Conservation (phyloP, 129 eudicot species). For the Helichrysum umbraculigerum region DNA sequence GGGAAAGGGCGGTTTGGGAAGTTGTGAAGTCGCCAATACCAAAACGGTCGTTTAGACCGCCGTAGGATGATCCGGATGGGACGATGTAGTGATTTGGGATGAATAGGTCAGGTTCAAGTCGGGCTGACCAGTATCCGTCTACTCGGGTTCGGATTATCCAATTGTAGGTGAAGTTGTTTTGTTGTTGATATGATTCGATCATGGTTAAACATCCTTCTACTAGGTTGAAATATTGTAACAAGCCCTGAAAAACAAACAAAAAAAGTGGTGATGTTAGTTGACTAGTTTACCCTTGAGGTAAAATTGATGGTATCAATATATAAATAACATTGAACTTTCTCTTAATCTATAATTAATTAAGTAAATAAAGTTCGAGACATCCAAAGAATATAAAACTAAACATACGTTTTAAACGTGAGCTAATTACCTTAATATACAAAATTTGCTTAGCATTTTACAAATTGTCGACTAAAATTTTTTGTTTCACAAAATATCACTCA, state of each 20-base stretch:
- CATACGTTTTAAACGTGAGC: too few relatives aligned
- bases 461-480: too few relatives aligned
- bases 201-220: slow-evolving; percentile 85
- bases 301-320: neutral
- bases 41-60: slow-evolving; percentile 86
- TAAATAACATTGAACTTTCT: neutral
- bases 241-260: slow-evolving; percentile 55
- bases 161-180: slow-evolving; percentile 73
- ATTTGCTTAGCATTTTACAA: too few relatives aligned
- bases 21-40: slow-evolving; percentile 72
- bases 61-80: slow-evolving; percentile 84
- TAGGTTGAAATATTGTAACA: slow-evolving; percentile 74
- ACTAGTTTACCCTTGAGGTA: slow-evolving; percentile 8
- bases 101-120: slow-evolving; percentile 51
- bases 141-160: slow-evolving; percentile 95
- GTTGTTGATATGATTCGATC: slow-evolving; percentile 59
- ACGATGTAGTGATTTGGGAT: slow-evolving; percentile 64
- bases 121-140: slow-evolving; percentile 81
- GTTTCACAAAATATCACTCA: too few relatives aligned
- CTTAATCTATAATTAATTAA: too few relatives aligned
- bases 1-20: slow-evolving; percentile 74
- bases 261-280: slow-evolving; percentile 10
- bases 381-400: too few relatives aligned
- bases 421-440: too few relatives aligned
- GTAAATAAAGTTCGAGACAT: too few relatives aligned